Conservation (phyloP, 2,329 filamentous ascomycete genomes). For the Balansia obtecta region DNA sequence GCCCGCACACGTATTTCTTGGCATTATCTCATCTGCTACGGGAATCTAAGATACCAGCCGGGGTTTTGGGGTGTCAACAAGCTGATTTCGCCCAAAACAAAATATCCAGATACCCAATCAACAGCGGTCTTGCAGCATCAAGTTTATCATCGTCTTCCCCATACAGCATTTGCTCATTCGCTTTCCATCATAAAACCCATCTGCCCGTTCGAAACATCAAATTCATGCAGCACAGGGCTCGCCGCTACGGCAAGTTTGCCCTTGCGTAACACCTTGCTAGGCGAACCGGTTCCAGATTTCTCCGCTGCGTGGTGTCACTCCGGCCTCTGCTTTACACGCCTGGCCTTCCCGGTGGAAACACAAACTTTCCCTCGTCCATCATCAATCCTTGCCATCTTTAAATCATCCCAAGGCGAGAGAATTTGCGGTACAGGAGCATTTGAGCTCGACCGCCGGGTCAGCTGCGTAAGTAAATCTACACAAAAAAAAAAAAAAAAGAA, state of each 20-base stretch:
- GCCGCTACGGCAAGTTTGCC: conserved; percentile 1
- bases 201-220: not conserved
- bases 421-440: not conserved
- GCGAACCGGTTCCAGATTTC: not conserved
- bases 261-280: conserved; percentile 1
- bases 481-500: not conserved
- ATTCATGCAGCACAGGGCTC: not conserved
- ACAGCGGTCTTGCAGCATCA: not conserved
- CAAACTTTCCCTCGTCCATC: not conserved
- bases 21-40: not conserved
- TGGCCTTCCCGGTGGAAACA: not conserved
- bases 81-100: not conserved
- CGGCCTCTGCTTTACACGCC: not conserved
- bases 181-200: not conserved
- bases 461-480: not conserved
- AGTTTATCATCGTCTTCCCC: not conserved
- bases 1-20: not conserved
- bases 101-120: not conserved
- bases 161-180: not conserved
- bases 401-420: not conserved
- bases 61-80: not conserved
- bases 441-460: not conserved
- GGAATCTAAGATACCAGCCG: not conserved
- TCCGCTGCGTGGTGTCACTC: not conserved
- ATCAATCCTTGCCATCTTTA: not conserved